phyloP scores from a whole-genome alignment of 148 eudicot species.

The Tetragonia tetragonoides region DNA sequence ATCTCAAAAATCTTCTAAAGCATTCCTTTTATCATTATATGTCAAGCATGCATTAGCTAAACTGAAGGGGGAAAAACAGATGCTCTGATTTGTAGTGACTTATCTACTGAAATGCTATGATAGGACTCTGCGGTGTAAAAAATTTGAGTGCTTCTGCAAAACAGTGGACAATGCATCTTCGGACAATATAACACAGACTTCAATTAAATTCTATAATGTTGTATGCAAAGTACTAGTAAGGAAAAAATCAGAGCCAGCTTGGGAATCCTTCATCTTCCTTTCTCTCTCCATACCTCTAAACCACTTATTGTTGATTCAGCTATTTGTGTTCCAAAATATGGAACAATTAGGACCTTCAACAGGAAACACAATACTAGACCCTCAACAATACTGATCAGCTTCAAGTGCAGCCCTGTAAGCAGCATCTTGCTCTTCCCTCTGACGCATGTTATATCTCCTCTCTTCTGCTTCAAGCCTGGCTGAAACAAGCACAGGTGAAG shows the following conservation, averaged over 20 bases:
- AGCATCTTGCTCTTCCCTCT: conserved; percentile 99
- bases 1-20: too few relatives aligned
- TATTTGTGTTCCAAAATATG: too few relatives aligned
- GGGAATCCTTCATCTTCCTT: background rate
- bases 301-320: background rate
- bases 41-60: too few relatives aligned
- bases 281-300: background rate
- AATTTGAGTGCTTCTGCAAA: background rate
- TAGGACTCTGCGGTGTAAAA: background rate
- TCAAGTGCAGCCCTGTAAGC: conserved; percentile 93
- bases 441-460: conserved; percentile 69
- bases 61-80: too few relatives aligned
- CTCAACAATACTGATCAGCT: conserved; percentile 69
- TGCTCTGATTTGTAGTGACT: too few relatives aligned
- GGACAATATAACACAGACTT: background rate
- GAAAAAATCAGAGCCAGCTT: background rate
- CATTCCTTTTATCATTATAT: too few relatives aligned
- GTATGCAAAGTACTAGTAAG: background rate
- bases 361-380: too few relatives aligned
- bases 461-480: conserved; percentile 98
- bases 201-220: background rate
- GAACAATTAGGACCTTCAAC: too few relatives aligned
- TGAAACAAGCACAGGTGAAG: conserved; percentile 80
- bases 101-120: too few relatives aligned
- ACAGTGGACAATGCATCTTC: background rate